These are phyloP conservation scores for Prunus fruticosa DNA, from an alignment of 306 rosid species.

Conservation along the genomic window DNA sequence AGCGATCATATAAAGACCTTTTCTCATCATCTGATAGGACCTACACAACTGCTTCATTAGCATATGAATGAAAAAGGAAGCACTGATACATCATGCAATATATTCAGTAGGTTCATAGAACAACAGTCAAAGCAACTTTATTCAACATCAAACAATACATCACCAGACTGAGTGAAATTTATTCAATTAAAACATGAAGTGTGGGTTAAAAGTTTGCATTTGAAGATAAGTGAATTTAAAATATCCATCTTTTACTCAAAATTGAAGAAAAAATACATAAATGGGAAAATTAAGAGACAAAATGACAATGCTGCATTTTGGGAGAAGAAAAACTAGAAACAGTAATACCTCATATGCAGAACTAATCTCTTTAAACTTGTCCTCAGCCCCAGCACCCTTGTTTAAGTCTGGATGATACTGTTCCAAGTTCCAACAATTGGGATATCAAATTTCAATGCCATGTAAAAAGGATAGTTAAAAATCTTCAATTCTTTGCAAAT, in stretches of 20 bases:
- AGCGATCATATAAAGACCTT: conserved; percentile 91
- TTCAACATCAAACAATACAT: conserved; percentile 12
- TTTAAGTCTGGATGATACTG: conserved; percentile 83
- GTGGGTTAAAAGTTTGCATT: not conserved
- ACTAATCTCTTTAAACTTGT: conserved; percentile 91
- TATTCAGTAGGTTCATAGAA: conserved; percentile 8
- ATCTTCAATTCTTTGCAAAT: conserved; percentile 4
- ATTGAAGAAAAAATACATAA: not conserved
- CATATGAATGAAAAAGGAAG: conserved; percentile 31
- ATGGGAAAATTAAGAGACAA: not conserved
- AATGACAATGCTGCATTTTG: not conserved
- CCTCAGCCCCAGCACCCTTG: conserved; percentile 79
- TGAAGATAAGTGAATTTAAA: not conserved
- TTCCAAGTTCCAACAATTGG: conserved; percentile 10
- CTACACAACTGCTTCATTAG: conserved; percentile 72
- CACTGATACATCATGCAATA: conserved; percentile 20
- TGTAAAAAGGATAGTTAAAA: not conserved
- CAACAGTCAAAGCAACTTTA: not conserved
- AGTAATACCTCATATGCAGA: conserved; percentile 82
- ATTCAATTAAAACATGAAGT: not conserved
- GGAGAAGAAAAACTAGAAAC: conserved; percentile 20
- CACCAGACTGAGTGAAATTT: conserved; percentile 3
- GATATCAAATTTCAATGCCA: conserved; percentile 12
- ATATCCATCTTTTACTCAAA: not conserved
- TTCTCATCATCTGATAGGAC: conserved; percentile 96